Conservation (phyloP, 306 rosid genomes). For the Castanea crenata region DNA sequence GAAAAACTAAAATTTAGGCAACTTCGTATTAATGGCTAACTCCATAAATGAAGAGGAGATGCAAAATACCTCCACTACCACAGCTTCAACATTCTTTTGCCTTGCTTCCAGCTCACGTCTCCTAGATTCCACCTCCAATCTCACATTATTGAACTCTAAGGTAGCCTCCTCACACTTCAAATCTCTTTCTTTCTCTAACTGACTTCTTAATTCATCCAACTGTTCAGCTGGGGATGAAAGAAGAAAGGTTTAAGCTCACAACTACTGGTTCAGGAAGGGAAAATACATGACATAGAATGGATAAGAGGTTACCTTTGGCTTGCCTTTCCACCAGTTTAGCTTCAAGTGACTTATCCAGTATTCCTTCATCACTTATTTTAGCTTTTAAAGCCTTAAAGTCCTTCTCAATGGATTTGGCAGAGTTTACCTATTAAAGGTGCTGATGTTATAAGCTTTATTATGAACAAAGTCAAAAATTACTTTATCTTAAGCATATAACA, state of each 20-base stretch:
- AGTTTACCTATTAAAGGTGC: constrained; percentile 55
- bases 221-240: constrained; percentile 49
- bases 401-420: constrained; percentile 71
- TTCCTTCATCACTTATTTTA: constrained; percentile 67
- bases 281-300: constrained; percentile 8
- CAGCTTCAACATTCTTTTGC: constrained; percentile 57
- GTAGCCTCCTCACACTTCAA: constrained; percentile 52
- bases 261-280: constrained; percentile 9
- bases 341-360: constrained; percentile 74
- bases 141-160: constrained; percentile 37
- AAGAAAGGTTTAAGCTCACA: constrained; percentile 4
- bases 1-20: constrained; percentile 11
- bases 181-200: constrained; percentile 59
- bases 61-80: constrained; percentile 55
- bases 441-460: neutral
- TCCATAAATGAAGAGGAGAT: neutral
- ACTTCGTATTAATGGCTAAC: neutral
- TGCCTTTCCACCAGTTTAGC: constrained; percentile 64
- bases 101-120: constrained; percentile 56
- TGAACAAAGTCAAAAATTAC: constrained; percentile 1
- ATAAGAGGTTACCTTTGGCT: constrained; percentile 56
- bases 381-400: constrained; percentile 63
- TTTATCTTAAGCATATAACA: neutral
- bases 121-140: constrained; percentile 63
- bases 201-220: constrained; percentile 49